A percentile compares a stretch with the other conserved stretches of the same genome.
These are phyloP conservation scores for Boechera retrofracta DNA, from an alignment of 345 rosid genomes.

Conservation along the genomic window DNA sequence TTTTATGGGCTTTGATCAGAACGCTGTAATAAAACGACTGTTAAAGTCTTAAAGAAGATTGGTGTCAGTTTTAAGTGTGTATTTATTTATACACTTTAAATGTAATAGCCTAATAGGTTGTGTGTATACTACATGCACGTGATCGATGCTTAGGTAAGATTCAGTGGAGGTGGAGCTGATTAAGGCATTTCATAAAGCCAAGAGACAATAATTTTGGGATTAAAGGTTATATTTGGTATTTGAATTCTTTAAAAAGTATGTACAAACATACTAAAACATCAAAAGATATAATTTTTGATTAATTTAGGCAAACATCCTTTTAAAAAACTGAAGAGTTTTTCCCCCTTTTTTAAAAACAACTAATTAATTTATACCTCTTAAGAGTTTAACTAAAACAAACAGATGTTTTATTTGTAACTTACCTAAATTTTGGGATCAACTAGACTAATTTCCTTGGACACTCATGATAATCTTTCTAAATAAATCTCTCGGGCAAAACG, in stretches of 20 bases:
- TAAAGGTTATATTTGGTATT: background rate
- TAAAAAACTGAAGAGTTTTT: constrained; percentile 23
- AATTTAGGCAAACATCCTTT: constrained; percentile 25
- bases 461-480: background rate
- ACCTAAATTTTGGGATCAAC: background rate
- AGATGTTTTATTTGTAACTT: background rate
- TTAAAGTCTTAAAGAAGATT: background rate
- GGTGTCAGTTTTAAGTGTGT: constrained; percentile 6
- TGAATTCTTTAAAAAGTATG: background rate
- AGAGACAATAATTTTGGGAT: background rate
- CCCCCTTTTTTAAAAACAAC: background rate
- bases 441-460: constrained; percentile 8
- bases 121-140: constrained; percentile 34
- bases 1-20: constrained; percentile 34
- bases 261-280: background rate
- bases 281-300: background rate
- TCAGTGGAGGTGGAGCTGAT: constrained; percentile 42
- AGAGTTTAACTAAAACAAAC: background rate
- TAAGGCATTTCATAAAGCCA: background rate
- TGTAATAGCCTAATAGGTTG: background rate
- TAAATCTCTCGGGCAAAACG: too few relatives aligned
- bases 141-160: constrained; percentile 44
- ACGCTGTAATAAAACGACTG: constrained; percentile 17
- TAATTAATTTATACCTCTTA: background rate
- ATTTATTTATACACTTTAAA: background rate